Evolutionary conservation across 495 filamentous ascomycete species (phyloP), one percentile per base, ranked within the genome.

Genomic region (Hypoxylon fragiforme): DNA sequence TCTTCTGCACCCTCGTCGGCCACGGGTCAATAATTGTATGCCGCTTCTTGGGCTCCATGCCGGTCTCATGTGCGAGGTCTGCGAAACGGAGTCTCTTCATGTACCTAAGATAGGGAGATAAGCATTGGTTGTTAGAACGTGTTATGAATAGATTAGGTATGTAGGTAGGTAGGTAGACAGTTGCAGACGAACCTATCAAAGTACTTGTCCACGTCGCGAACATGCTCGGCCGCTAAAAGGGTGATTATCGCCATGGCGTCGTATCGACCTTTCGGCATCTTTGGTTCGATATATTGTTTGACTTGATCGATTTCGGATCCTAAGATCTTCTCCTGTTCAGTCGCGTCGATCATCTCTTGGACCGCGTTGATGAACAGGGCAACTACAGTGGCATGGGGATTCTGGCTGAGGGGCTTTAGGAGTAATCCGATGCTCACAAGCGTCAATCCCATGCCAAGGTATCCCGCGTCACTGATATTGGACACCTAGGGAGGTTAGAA

Each of bases 11-110:
- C 21, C 49, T 54, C 32, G 62, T 39, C 6, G 73, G 70, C 70
- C 71, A 74, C 38, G 71, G 65, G 1, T 67, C 71, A 21, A 75
- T 62, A 50, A 74, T 62, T 1, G 65, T 74, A 30, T 73, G 56
- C 1, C 40, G 20, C 13, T 63, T 54, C 48, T 72, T 75, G 35
- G 63, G 56, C 7, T 20, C 35, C 43, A 64, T 54, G 1, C 46
- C 31, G 3, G 63, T 43, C 5, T 28, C 0, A 4, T 44, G 20
- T 21, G 7, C 20, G 12, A 56, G 39, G 19, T 15, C 3, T 22
- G 32, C 18, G 18, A 52, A 55, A 13, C 40, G 26, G 0, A 44
- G 19, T n/a, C 31, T 5, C 12, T 54, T 44, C 44, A 44, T 54
- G 32, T 47, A 59, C 15, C 31, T 44, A 24, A 24, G 8, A 37